Evolutionary conservation across 2,329 filamentous ascomycete genomes (phyloP).

Genomic region (Knoxdaviesia proteae): DNA sequence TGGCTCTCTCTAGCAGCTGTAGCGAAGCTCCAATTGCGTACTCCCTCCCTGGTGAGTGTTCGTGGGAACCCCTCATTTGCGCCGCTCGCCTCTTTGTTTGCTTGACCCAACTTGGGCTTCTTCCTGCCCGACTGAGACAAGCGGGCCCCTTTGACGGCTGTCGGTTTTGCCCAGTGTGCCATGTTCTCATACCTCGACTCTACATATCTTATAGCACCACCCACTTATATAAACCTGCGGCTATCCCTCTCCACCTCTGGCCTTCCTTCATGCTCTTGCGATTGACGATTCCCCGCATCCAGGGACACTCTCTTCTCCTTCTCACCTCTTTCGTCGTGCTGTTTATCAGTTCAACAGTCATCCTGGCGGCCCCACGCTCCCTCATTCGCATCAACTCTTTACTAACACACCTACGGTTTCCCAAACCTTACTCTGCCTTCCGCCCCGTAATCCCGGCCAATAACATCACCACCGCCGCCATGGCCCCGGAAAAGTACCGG

Average conservation of each 20-base stretch:
- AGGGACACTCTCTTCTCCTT: slow-evolving; percentile 14
- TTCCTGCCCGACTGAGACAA: too few relatives aligned
- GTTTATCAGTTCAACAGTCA: slow-evolving; percentile 34
- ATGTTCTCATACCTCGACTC: too few relatives aligned
- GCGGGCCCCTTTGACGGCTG: too few relatives aligned
- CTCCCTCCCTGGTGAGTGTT: too few relatives aligned
- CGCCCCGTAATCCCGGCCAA: neutral
- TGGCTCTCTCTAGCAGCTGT: too few relatives aligned
- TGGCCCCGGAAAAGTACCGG: slow-evolving; percentile 47
- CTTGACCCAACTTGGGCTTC: too few relatives aligned
- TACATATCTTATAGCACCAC: too few relatives aligned
- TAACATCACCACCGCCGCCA: slow-evolving; percentile 26
- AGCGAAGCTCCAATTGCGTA: too few relatives aligned
- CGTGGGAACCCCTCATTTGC: too few relatives aligned
- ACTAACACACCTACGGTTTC: slow-evolving; percentile 28
- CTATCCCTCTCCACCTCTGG: slow-evolving; percentile 1
- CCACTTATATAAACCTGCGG: slow-evolving; percentile 1
- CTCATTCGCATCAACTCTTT: slow-evolving; percentile 36
- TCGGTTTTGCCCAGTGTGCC: too few relatives aligned
- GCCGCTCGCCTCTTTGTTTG: too few relatives aligned
- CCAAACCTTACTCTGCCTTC: slow-evolving; percentile 10
- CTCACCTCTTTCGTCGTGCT: slow-evolving; percentile 31
- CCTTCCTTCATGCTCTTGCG: neutral
- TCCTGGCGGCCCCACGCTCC: slow-evolving; percentile 44
- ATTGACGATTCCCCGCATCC: too few relatives aligned